phyloP scores from a whole-genome alignment of 352 stramenopile genomes.

The Globisporangium irregulare region DNA sequence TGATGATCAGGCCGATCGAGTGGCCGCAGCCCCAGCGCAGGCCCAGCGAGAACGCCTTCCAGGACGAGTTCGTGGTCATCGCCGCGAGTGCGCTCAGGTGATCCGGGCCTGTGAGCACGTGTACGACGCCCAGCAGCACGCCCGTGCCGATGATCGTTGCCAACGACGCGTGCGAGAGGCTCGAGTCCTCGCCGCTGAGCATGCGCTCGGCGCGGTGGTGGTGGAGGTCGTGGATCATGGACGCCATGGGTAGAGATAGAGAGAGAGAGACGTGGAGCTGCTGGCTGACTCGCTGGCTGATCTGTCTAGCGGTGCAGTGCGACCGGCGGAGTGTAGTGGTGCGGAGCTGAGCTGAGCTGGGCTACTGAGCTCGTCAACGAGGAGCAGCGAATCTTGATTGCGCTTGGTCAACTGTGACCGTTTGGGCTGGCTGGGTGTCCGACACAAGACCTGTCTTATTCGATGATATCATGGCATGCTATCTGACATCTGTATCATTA shows the following conservation, averaged over 20 bases:
- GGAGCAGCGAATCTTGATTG: neutral
- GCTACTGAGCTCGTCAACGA: neutral
- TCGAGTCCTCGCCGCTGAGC: slow-evolving; percentile 20
- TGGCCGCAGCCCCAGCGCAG: slow-evolving; percentile 91
- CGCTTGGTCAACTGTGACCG: neutral
- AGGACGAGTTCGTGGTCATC: slow-evolving; percentile 78
- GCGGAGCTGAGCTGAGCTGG: too few species aligned
- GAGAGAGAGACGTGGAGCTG: too few species aligned
- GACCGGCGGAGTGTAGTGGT: too few species aligned
- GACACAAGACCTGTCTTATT: too few species aligned
- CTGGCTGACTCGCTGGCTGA: too few species aligned
- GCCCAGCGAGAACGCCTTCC: slow-evolving; percentile 76
- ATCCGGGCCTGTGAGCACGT: slow-evolving; percentile 60
- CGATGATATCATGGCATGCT: too few species aligned
- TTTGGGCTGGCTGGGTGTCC: neutral
- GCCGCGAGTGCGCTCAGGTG: slow-evolving; percentile 89
- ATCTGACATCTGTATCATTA: too few species aligned
- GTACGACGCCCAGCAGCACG: slow-evolving; percentile 19
- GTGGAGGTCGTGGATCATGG: neutral
- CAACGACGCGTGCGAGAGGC: slow-evolving; percentile 22
- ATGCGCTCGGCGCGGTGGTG: slow-evolving; percentile 4
- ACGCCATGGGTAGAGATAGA: neutral
- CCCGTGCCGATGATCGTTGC: slow-evolving; percentile 25
- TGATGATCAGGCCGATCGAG: slow-evolving; percentile 84
- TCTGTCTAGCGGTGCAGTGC: too few species aligned